Percentiles rank a stretch among this genome's conserved stretches.
Conservation (phyloP, 768 basidiomycete genomes). For the Amanita rubescens region DNA sequence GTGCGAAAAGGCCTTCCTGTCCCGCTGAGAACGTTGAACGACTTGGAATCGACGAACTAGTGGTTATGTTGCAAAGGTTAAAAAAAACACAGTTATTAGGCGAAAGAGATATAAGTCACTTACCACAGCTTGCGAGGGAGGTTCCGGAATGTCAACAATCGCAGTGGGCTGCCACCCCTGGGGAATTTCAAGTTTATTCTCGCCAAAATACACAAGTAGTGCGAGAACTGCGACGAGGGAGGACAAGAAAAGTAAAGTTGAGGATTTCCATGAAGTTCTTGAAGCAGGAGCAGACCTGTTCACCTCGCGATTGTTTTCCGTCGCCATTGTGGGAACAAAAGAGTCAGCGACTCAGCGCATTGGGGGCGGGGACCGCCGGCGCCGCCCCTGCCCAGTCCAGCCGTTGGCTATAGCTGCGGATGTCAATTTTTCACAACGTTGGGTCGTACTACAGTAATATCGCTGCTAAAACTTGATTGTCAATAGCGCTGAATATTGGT, state of each 20-base stretch:
- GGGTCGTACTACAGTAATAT: too few species aligned
- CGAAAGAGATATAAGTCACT: slow-evolving; percentile 6
- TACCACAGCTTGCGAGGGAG: slow-evolving; percentile 26
- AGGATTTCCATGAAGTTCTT: not conserved
- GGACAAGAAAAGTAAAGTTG: not conserved
- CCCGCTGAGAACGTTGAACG: slow-evolving; percentile 44
- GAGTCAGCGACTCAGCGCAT: too few species aligned
- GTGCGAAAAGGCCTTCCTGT: slow-evolving; percentile 31
- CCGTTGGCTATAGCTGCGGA: too few species aligned
- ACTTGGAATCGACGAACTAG: slow-evolving; percentile 44
- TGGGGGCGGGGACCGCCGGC: too few species aligned
- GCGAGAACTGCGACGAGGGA: not conserved
- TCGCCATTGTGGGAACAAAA: too few species aligned
- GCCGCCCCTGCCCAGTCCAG: too few species aligned
- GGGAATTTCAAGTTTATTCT: too few species aligned
- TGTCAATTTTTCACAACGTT: too few species aligned
- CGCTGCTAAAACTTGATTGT: too few species aligned
- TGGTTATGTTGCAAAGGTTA: not conserved
- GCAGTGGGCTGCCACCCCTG: not conserved
- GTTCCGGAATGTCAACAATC: not conserved
- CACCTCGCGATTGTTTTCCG: too few species aligned
- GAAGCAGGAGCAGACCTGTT: too few species aligned
- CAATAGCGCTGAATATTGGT: too few species aligned
- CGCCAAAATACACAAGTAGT: not conserved
- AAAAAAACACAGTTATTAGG: not conserved